phyloP scores from a whole-genome alignment of 2,329 filamentous ascomycete genomes.

The Rachicladosporium sp. region DNA sequence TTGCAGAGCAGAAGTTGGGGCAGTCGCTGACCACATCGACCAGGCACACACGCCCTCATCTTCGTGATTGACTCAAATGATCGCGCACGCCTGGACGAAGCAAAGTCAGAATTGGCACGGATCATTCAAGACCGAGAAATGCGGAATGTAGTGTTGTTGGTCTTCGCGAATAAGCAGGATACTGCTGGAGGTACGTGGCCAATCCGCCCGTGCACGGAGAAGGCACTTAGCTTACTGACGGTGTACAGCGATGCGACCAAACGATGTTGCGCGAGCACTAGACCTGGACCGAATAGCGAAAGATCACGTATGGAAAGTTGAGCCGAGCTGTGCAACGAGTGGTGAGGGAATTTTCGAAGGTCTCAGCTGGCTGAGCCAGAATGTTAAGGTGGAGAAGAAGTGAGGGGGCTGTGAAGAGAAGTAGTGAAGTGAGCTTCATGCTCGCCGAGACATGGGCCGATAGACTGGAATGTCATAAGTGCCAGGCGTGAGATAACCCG shows the following conservation, averaged over 20 bases:
- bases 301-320: constrained; percentile 42
- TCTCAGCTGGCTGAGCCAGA: constrained; percentile 39
- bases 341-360: constrained; percentile 41
- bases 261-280: constrained; percentile 37
- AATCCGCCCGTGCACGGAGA: no score
- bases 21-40: constrained; percentile 28
- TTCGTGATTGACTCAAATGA: constrained; percentile 99
- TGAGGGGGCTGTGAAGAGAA: no score
- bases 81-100: constrained; percentile 94
- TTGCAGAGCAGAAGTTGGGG: neutral
- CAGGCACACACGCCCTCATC: constrained; percentile 84
- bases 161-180: constrained; percentile 99
- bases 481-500: no score
- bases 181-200: constrained; percentile 57
- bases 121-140: constrained; percentile 99
- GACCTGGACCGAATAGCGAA: constrained; percentile 38
- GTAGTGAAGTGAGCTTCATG: no score
- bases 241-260: constrained; percentile 34
- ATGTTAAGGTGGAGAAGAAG: constrained; percentile 29
- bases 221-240: constrained; percentile 5
- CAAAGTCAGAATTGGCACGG: constrained; percentile 87
- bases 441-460: no score
- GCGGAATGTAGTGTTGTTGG: constrained; percentile 87
- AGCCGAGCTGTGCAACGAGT: constrained; percentile 41
- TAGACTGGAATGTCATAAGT: no score